These are phyloP conservation scores for Xenosphaeropsis pyriputrescens DNA, from an alignment of 2,329 filamentous ascomycete genomes.

Conservation along the genomic window DNA sequence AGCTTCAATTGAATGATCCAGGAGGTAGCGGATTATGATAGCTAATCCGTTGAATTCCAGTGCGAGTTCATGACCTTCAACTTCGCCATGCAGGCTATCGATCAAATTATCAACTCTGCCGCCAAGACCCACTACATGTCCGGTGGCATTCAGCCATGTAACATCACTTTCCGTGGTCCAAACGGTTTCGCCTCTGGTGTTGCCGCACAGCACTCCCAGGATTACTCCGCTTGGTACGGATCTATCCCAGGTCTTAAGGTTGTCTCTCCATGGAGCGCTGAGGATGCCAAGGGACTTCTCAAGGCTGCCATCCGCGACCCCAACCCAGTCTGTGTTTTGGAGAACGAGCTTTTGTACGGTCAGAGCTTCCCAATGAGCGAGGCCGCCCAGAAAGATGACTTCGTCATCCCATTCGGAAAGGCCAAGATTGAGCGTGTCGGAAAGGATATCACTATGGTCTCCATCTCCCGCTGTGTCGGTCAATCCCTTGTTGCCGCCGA, in stretches of 20 bases:
- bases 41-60: conserved; percentile 24
- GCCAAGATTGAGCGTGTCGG: conserved; percentile 96
- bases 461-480: conserved; percentile 88
- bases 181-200: conserved; percentile 97
- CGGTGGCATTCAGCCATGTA: conserved; percentile 97
- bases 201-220: conserved; percentile 94
- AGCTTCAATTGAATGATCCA: conserved; percentile 23
- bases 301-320: conserved; percentile 98
- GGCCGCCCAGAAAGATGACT: conserved; percentile 89
- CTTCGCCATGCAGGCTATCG: conserved; percentile 99
- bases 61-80: conserved; percentile 99
- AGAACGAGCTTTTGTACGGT: conserved; percentile 87
- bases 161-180: conserved; percentile 98
- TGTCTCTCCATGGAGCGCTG: conserved; percentile 86
- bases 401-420: conserved; percentile 94
- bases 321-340: conserved; percentile 85
- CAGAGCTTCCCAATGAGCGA: conserved; percentile 94
- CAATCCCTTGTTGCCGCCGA: conserved; percentile 82
- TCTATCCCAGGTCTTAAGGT: conserved; percentile 97
- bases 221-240: conserved; percentile 98
- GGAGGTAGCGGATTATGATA: no score
- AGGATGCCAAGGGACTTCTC: conserved; percentile 94
- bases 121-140: conserved; percentile 99
- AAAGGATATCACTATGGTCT: conserved; percentile 92
- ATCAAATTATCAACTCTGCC: conserved; percentile 97